Conservation (phyloP, 148 eudicot genomes). For the Rhododendron griersonianum region DNA sequence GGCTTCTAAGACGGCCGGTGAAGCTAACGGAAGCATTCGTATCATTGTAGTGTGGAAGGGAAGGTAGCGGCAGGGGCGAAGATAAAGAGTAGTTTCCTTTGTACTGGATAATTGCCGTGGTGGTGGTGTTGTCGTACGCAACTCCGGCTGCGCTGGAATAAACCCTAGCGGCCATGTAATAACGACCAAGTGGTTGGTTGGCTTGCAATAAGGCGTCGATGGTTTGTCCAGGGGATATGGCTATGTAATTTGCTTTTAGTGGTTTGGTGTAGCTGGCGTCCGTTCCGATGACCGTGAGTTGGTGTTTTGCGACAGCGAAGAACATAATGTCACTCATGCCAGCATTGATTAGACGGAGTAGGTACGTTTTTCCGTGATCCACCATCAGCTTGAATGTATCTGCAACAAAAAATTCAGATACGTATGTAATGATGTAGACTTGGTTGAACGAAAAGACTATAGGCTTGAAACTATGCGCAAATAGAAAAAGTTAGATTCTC, state of each 20-base stretch:
- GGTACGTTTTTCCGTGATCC: neutral
- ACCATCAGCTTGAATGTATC: conserved; percentile 9
- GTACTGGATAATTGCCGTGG: conserved; percentile 11
- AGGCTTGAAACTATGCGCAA: neutral
- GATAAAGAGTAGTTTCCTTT: neutral
- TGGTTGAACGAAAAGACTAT: no score
- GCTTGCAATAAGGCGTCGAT: neutral
- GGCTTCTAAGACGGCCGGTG: conserved; percentile 8
- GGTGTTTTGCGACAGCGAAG: neutral
- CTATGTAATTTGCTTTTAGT: neutral
- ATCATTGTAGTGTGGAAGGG: conserved; percentile 14
- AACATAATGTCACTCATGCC: conserved; percentile 5
- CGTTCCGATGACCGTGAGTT: neutral
- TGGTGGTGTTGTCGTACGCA: neutral
- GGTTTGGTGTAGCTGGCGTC: conserved; percentile 8
- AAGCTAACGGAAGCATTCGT: conserved; percentile 7
- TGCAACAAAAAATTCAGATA: neutral
- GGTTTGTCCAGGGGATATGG: conserved; percentile 13
- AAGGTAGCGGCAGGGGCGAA: neutral
- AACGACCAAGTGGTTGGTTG: neutral
- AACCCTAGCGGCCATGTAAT: neutral
- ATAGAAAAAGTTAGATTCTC: no score
- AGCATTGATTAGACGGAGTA: neutral
- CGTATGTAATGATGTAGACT: neutral
- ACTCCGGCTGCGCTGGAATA: neutral